A percentile compares a stretch with the other conserved stretches of the same genome.
These are phyloP conservation scores for Globisporangium camurandrum DNA, from an alignment of 352 stramenopile species.

Conservation along the genomic window DNA sequence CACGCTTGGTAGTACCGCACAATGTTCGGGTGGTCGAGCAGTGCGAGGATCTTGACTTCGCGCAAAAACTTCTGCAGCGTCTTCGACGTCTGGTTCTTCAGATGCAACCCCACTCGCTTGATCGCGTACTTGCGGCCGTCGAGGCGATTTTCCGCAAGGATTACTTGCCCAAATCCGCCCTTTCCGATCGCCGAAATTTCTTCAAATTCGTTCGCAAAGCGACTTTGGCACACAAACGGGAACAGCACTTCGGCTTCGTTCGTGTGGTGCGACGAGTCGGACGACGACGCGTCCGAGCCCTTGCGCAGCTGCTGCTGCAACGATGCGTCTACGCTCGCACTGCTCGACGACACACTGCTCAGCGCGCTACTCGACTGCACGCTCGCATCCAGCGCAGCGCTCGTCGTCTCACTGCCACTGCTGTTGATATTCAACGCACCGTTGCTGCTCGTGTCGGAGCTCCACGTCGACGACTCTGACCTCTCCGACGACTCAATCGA, in stretches of 20 bases:
- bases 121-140: constrained; percentile 92
- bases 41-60: constrained; percentile 90
- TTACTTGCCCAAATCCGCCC: constrained; percentile 92
- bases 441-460: constrained; percentile 27
- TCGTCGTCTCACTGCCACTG: constrained; percentile 8
- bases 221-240: constrained; percentile 77
- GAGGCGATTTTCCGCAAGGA: constrained; percentile 90
- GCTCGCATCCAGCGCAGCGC: constrained; percentile 6
- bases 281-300: constrained; percentile 46
- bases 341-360: constrained; percentile 7
- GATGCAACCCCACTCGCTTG: constrained; percentile 81
- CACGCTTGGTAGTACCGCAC: constrained; percentile 90
- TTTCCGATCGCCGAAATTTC: constrained; percentile 85
- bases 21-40: constrained; percentile 91
- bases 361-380: constrained; percentile 7
- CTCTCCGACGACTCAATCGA: constrained; percentile 20
- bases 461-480: constrained; percentile 29
- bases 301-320: constrained; percentile 22
- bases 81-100: constrained; percentile 85
- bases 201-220: constrained; percentile 81
- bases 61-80: constrained; percentile 90
- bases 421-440: too few species aligned
- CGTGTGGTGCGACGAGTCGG: constrained; percentile 26
- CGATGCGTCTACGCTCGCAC: constrained; percentile 3
- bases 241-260: constrained; percentile 70